Conservation (phyloP, 768 basidiomycete genomes). For the Mycena rebaudengoi region DNA sequence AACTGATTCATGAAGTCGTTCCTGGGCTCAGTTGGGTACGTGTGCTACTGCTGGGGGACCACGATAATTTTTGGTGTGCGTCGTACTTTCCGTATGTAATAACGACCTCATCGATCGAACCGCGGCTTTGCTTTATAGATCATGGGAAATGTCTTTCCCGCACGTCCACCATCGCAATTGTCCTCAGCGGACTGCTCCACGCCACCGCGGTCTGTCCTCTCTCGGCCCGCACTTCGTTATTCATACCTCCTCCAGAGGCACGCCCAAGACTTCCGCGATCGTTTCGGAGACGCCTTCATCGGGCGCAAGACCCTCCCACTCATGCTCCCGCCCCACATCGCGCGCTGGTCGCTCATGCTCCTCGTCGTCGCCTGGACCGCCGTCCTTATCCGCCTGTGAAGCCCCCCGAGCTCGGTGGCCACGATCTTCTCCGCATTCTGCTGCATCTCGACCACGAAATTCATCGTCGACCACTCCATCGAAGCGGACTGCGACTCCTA, state of each 20-base stretch:
- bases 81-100: background rate
- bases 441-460: slow-evolving; percentile 17
- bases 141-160: slow-evolving; percentile 22
- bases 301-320: slow-evolving; percentile 31
- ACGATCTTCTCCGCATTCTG: slow-evolving; percentile 6
- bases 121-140: too few relatives aligned
- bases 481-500: slow-evolving; percentile 29
- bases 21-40: slow-evolving; percentile 29
- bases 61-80: slow-evolving; percentile 29
- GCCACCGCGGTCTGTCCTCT: slow-evolving; percentile 40
- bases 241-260: slow-evolving; percentile 19
- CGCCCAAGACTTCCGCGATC: slow-evolving; percentile 34
- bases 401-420: slow-evolving; percentile 16
- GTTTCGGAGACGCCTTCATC: slow-evolving; percentile 30
- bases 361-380: slow-evolving; percentile 23
- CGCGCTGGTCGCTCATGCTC: slow-evolving; percentile 29
- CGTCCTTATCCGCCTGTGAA: slow-evolving; percentile 25
- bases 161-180: slow-evolving; percentile 33
- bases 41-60: slow-evolving; percentile 33
- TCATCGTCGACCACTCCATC: slow-evolving; percentile 21
- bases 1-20: slow-evolving; percentile 29
- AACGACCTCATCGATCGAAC: background rate
- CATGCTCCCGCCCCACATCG: slow-evolving; percentile 27
- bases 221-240: background rate
- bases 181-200: slow-evolving; percentile 42